phyloP scores from a whole-genome alignment of 352 stramenopile genomes.

The Phytophthora megakarya region DNA sequence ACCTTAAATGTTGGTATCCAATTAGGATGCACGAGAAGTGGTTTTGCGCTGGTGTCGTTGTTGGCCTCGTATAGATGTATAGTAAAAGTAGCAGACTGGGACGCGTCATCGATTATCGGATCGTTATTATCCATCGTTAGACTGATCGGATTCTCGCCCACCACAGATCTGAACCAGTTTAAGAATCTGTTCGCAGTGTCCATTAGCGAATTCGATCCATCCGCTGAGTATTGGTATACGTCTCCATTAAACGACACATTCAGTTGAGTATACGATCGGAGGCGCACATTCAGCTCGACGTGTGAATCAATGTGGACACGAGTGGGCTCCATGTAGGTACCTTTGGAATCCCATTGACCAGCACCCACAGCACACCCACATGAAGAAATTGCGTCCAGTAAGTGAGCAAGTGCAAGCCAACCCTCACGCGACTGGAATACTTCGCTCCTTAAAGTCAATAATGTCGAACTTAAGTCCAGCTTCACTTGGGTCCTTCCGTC shows the following conservation, averaged over 20 bases:
- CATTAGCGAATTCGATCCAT: not conserved
- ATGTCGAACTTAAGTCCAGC: constrained; percentile 7
- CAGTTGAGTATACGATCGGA: constrained; percentile 14
- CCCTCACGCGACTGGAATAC: constrained; percentile 24
- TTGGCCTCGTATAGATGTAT: constrained; percentile 3
- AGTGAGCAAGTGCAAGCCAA: constrained; percentile 20
- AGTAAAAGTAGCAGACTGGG: not conserved
- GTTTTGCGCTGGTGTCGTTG: not conserved
- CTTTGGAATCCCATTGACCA: not conserved
- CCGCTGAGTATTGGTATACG: constrained; percentile 7
- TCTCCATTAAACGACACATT: constrained; percentile 19
- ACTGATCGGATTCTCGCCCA: constrained; percentile 7
- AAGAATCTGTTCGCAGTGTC: constrained; percentile 8
- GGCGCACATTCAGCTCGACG: constrained; percentile 14
- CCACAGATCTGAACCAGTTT: constrained; percentile 12
- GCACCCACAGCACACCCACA: constrained; percentile 22
- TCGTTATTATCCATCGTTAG: constrained; percentile 1
- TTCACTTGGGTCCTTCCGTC: not conserved
- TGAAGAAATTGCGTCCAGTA: constrained; percentile 6
- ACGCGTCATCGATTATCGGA: constrained; percentile 2
- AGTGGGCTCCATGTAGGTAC: constrained; percentile 8
- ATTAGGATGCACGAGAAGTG: constrained; percentile 18
- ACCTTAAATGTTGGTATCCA: constrained; percentile 26
- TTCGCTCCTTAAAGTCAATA: constrained; percentile 15
- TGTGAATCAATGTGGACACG: constrained; percentile 13